Conservation (phyloP, 768 basidiomycete genomes). For the Podaxis sp. region DNA sequence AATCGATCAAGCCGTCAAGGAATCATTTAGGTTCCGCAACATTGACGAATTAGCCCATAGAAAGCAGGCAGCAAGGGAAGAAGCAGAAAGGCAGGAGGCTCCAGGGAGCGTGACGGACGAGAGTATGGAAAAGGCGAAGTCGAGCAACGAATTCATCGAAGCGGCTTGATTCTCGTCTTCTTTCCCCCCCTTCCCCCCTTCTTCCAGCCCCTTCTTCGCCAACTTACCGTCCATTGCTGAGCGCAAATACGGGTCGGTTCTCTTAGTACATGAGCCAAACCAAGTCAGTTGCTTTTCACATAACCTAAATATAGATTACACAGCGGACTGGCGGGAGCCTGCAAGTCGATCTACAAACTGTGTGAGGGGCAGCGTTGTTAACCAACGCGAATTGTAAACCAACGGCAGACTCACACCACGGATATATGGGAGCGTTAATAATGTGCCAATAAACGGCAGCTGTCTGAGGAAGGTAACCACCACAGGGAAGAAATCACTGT, state of each 20-base stretch:
- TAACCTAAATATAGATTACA: conserved; percentile 37
- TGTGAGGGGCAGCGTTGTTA: neutral
- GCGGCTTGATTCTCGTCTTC: conserved; percentile 15
- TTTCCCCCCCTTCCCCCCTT: neutral
- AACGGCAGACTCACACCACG: conserved; percentile 60
- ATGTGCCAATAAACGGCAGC: conserved; percentile 86
- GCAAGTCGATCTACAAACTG: conserved; percentile 80
- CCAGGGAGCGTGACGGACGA: neutral
- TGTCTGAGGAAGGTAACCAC: conserved; percentile 96
- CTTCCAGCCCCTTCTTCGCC: neutral
- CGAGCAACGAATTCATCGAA: conserved; percentile 17
- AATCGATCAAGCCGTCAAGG: conserved; percentile 46
- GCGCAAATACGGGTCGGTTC: neutral
- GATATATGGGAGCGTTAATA: conserved; percentile 86
- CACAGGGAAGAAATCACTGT: conserved; percentile 98
- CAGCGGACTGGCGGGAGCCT: conserved; percentile 75
- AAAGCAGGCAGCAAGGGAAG: conserved; percentile 5
- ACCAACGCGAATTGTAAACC: neutral
- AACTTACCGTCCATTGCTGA: neutral
- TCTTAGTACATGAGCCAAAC: conserved; percentile 2
- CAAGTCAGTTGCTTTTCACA: conserved; percentile 10
- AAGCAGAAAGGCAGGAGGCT: conserved; percentile 16
- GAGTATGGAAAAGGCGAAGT: conserved; percentile 15
- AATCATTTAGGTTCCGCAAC: conserved; percentile 51
- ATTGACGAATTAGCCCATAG: conserved; percentile 37